These are phyloP conservation scores for Jimgerdemannia flammicorona DNA, from an alignment of 192 early-diverging fungal species.

Conservation along the genomic window DNA sequence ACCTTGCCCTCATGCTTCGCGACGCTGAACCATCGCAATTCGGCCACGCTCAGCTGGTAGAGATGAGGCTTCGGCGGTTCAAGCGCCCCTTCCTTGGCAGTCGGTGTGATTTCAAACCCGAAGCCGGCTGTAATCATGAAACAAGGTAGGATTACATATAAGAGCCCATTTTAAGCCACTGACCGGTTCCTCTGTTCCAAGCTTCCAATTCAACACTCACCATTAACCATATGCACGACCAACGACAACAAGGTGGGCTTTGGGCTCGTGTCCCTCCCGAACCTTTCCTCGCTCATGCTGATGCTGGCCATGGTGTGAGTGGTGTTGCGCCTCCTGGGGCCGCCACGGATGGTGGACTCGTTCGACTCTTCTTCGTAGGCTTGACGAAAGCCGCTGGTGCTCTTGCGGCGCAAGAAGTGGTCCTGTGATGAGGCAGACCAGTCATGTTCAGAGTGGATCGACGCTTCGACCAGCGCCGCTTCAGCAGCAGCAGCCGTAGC, in stretches of 20 bases:
- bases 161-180: background rate
- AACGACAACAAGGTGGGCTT: constrained; percentile 36
- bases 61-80: constrained; percentile 23
- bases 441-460: background rate
- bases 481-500: background rate
- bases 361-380: background rate
- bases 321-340: background rate
- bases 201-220: constrained; percentile 9
- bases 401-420: background rate
- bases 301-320: background rate
- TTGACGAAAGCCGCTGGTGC: background rate
- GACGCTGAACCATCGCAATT: constrained; percentile 44
- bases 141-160: no score
- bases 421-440: background rate
- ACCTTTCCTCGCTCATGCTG: background rate
- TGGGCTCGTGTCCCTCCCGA: constrained; percentile 1
- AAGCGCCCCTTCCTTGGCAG: constrained; percentile 15
- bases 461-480: background rate
- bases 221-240: constrained; percentile 25
- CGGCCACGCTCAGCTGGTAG: constrained; percentile 21
- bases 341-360: background rate
- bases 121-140: constrained; percentile 23
- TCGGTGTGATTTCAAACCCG: constrained; percentile 22
- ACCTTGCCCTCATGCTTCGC: constrained; percentile 46
- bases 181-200: no score